phyloP scores from a whole-genome alignment of 805 yeast genomes.

The Candida nonsorbophila region DNA sequence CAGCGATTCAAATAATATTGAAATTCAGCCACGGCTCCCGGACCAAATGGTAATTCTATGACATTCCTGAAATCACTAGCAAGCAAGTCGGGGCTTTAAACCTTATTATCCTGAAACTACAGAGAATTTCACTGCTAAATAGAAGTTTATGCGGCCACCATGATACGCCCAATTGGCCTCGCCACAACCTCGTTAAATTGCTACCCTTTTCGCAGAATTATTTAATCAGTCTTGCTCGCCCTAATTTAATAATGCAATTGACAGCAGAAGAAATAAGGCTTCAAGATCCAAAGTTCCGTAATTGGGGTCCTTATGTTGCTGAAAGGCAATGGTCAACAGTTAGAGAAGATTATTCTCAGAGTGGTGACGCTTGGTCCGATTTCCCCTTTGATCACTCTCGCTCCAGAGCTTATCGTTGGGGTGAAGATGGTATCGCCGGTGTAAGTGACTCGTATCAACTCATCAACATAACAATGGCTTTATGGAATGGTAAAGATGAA shows the following conservation, averaged over 20 bases:
- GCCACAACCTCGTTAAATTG: no score
- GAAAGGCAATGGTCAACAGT: constrained; percentile 89
- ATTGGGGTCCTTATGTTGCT: constrained; percentile 89
- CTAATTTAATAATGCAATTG: constrained; percentile 1
- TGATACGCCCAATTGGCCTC: no score
- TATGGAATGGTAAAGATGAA: constrained; percentile 89
- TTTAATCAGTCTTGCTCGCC: no score
- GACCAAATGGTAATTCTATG: no score
- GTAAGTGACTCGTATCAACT: constrained; percentile 78
- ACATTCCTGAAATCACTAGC: no score
- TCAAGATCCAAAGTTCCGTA: constrained; percentile 49
- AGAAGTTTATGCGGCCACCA: no score
- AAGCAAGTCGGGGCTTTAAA: no score
- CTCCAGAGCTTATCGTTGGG: constrained; percentile 86
- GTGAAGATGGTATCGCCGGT: constrained; percentile 93
- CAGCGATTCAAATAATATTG: no score
- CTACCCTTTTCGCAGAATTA: no score
- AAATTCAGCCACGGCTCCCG: no score
- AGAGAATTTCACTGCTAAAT: no score
- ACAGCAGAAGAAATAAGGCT: constrained; percentile 38
- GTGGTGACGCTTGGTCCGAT: constrained; percentile 88
- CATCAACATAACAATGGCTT: constrained; percentile 71
- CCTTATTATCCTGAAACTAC: no score
- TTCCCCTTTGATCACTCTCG: constrained; percentile 83
- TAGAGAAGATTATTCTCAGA: constrained; percentile 78